Percentiles rank a stretch among this genome's conserved stretches.
Evolutionary conservation across 1,284 basidiomycete genomes (phyloP).

Genomic region (Boletus smithii): DNA sequence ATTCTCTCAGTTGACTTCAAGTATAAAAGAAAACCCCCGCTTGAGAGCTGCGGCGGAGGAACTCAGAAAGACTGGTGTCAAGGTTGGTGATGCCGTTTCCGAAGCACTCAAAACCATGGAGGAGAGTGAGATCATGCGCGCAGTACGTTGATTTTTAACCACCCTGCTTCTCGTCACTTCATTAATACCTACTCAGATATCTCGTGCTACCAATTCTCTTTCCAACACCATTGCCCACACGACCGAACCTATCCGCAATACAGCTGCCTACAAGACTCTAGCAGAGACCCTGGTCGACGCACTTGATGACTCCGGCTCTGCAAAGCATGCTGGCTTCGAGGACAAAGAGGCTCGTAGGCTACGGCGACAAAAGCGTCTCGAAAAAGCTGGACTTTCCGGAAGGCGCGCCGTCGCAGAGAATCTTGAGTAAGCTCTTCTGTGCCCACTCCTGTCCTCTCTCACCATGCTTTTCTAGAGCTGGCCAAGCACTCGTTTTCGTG

Average conservation of each 20-base stretch:
- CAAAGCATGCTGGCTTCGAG: conserved; percentile 91
- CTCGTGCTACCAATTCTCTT: conserved; percentile 74
- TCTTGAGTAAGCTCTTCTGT: conserved; percentile 63
- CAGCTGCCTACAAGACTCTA: conserved; percentile 90
- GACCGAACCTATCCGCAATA: conserved; percentile 93
- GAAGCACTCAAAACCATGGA: conserved; percentile 91
- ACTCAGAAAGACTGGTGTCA: conserved; percentile 84
- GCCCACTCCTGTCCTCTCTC: conserved; percentile 1
- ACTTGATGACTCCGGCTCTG: conserved; percentile 89
- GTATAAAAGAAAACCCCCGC: conserved; percentile 95
- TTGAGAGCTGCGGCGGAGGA: conserved; percentile 90
- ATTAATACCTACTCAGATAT: conserved; percentile 49
- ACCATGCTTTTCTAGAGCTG: conserved; percentile 56
- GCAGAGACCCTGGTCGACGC: conserved; percentile 89
- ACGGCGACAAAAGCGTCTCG: conserved; percentile 70
- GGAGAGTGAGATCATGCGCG: conserved; percentile 89
- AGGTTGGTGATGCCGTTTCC: conserved; percentile 90
- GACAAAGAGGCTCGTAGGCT: conserved; percentile 84
- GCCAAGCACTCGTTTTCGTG: conserved; percentile 79
- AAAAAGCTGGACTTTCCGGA: conserved; percentile 74
- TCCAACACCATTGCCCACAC: conserved; percentile 77
- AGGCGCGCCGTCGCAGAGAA: conserved; percentile 65
- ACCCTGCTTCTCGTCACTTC: not conserved
- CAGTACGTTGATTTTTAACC: conserved; percentile 45
- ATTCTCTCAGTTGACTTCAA: conserved; percentile 70